These are phyloP conservation scores for Debaryomyces sp. DNA, from an alignment of 1,139 yeast species.

Conservation along the genomic window DNA sequence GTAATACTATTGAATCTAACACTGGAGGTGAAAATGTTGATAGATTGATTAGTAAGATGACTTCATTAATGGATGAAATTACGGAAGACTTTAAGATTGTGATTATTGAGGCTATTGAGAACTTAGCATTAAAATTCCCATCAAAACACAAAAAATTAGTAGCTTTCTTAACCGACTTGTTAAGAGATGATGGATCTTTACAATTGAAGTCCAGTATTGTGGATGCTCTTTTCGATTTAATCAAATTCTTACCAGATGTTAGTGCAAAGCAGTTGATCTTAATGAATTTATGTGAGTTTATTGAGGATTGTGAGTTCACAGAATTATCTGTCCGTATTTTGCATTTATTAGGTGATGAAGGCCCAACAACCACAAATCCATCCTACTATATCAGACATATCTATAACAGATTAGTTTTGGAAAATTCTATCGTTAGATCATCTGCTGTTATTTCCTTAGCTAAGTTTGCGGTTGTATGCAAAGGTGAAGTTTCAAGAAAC, in stretches of 20 bases:
- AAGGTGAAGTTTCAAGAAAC: conserved; percentile 65
- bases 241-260: conserved; percentile 77
- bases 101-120: conserved; percentile 92
- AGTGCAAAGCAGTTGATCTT: conserved; percentile 79
- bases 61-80: conserved; percentile 89
- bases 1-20: conserved; percentile 45
- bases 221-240: conserved; percentile 88
- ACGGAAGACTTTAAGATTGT: conserved; percentile 95
- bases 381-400: conserved; percentile 93
- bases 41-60: conserved; percentile 82
- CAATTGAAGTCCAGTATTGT: conserved; percentile 84
- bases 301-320: conserved; percentile 97
- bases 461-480: conserved; percentile 84
- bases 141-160: conserved; percentile 84
- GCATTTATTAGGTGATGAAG: conserved; percentile 91
- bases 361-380: conserved; percentile 85
- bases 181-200: conserved; percentile 90
- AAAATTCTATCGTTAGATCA: conserved; percentile 91
- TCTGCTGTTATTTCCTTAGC: conserved; percentile 94
- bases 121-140: conserved; percentile 91
- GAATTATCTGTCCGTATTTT: conserved; percentile 89
- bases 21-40: conserved; percentile 72
- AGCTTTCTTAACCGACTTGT: conserved; percentile 76
- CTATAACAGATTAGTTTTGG: conserved; percentile 94
- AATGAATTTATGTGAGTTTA: conserved; percentile 91